Base-by-base conservation (phyloP, 2,329 filamentous ascomycete species). In the Pseudogymnoascus sp. region DNA sequence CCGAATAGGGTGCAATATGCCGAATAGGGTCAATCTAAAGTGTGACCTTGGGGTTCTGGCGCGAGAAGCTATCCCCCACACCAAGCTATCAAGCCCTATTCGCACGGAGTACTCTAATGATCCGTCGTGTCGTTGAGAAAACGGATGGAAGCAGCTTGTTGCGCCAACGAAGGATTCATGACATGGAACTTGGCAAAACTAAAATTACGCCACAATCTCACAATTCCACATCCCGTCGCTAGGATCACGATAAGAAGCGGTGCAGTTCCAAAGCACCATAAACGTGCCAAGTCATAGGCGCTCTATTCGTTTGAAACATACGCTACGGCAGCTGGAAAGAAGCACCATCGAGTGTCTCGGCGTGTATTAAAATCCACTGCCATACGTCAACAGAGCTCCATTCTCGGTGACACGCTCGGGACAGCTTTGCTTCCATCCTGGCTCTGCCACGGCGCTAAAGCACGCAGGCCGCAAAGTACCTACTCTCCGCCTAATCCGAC, bases 201-300 rank as follows among this genome's bases (percentile, higher is more conserved):
- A 56, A 33, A n/a, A 56, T 33, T 56, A 19, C 50, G 50, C 50
- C 29, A 56, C 50, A 56, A 56, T 56, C 26, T 33, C 50, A 19
- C 26, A 19, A 33, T 53, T 17, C 50, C 50, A 35, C 50, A 1
- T 19, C 50, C 29, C 7, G 19, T 33, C 9, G n/a, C 50, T 29
- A 56, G 50, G 50, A 56, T 56, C 10, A 56, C 50, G 50, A 56
- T 56, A 56, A 35, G 50, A 56, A 56, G 19, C 7, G 29, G 50
- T 17, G 19, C 6, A 35, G 50, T 56, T 31, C 17, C 50, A 56
- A n/a, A 56, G 50, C 26, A 31, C 26, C 10, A 33, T 56, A 33
- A 56, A 35, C 50, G 17, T 56, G 50, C 50, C 50, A 56, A 56
- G 50, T 56, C 50, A 56, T 33, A 56, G 29, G n/a, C 50, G n/a